These are phyloP conservation scores for Schizochytrium sp. DNA, from an alignment of 108 stramenopile species.

Conservation along the genomic window DNA sequence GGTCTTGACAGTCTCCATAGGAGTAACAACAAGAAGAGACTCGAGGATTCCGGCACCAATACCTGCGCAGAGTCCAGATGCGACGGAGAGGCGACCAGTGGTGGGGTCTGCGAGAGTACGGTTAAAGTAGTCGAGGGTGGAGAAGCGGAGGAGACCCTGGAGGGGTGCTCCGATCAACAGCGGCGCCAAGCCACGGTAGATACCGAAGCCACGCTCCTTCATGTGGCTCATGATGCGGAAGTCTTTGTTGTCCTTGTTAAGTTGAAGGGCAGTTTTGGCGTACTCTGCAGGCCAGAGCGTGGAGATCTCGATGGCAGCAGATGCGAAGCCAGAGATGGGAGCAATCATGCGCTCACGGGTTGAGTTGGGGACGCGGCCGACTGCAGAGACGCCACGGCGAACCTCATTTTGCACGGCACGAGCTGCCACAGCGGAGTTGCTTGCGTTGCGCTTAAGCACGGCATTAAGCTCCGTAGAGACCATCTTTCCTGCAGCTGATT, in stretches of 20 bases:
- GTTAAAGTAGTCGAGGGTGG: constrained; percentile 80
- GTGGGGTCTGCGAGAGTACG: constrained; percentile 78
- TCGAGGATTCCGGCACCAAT: constrained; percentile 94
- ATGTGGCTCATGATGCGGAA: constrained; percentile 65
- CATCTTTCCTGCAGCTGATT: neutral
- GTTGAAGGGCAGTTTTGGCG: constrained; percentile 77
- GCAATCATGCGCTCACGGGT: constrained; percentile 49
- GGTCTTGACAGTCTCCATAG: constrained; percentile 98
- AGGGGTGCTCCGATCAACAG: constrained; percentile 88
- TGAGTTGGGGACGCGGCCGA: constrained; percentile 26
- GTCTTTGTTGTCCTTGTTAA: constrained; percentile 70
- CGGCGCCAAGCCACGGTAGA: constrained; percentile 90
- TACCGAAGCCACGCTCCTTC: constrained; percentile 68
- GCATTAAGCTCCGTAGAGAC: constrained; percentile 55
- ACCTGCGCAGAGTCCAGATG: constrained; percentile 91
- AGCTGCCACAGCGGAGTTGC: constrained; percentile 48
- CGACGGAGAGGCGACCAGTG: constrained; percentile 86
- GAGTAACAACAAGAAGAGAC: constrained; percentile 92
- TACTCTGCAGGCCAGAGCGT: constrained; percentile 95
- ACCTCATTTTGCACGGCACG: constrained; percentile 40
- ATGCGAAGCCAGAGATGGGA: constrained; percentile 63
- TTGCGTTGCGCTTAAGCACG: constrained; percentile 30
- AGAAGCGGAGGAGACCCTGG: constrained; percentile 96
- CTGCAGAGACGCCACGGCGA: neutral
- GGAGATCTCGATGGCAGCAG: constrained; percentile 72